Conservation (phyloP, 257 asterid genomes). For the Nemophila menziesii region DNA sequence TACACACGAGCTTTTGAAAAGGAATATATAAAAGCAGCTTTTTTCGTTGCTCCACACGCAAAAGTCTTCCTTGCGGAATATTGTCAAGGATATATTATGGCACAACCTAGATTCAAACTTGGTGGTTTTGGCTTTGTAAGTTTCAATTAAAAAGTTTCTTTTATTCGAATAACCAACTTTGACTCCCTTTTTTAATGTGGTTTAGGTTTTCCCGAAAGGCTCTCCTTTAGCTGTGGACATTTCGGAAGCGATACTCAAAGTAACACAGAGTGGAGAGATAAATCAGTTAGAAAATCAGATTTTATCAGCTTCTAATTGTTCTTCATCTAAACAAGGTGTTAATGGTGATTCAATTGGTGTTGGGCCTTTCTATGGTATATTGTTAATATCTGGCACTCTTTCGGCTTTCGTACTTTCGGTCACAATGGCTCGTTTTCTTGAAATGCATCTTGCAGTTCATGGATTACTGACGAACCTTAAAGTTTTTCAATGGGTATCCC, state of each 20-base stretch:
- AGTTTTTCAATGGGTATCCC: background rate
- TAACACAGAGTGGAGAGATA: conserved; percentile 40
- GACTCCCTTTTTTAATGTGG: background rate
- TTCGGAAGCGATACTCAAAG: conserved; percentile 41
- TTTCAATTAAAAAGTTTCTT: too few relatives aligned
- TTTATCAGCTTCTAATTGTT: conserved; percentile 23
- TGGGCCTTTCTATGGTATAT: conserved; percentile 30
- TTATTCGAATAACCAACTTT: too few relatives aligned
- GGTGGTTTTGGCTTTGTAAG: conserved; percentile 76
- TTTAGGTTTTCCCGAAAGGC: conserved; percentile 51
- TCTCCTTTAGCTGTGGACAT: conserved; percentile 32
- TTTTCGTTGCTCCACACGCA: conserved; percentile 48
- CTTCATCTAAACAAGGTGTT: conserved; percentile 14
- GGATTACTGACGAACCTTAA: background rate
- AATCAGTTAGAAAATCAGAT: conserved; percentile 22
- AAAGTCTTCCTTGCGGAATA: conserved; percentile 39
- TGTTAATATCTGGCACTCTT: conserved; percentile 22
- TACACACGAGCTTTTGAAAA: conserved; percentile 30
- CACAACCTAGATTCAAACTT: conserved; percentile 38
- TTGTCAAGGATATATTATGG: conserved; percentile 31
- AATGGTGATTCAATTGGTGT: conserved; percentile 17
- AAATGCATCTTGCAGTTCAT: background rate
- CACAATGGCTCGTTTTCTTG: conserved; percentile 6
- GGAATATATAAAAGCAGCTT: conserved; percentile 53
- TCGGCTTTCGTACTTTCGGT: conserved; percentile 11